Evolutionary conservation across 176 grass and related monocot genomes (phyloP).

Genomic region (Pontederia paniculata): DNA sequence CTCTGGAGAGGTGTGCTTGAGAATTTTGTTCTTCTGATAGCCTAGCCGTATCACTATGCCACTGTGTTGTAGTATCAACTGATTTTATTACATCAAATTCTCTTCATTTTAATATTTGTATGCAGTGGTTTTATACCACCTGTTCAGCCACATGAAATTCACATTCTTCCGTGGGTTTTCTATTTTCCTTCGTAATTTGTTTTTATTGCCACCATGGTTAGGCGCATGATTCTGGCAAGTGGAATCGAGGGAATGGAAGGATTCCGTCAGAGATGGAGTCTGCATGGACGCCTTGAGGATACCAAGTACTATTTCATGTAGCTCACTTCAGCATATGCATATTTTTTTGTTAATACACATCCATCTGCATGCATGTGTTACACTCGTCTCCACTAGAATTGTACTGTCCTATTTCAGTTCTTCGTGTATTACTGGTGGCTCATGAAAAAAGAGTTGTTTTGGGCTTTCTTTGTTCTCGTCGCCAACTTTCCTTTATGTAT

Average conservation of each 20-base stretch:
- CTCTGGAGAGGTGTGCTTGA: constrained; percentile 54
- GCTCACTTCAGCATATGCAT: background rate
- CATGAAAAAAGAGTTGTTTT: background rate
- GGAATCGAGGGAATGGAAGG: constrained; percentile 24
- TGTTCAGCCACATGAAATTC: too few species aligned
- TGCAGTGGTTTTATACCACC: too few species aligned
- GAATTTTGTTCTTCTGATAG: background rate
- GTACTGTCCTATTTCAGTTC: background rate
- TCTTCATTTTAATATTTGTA: too few species aligned
- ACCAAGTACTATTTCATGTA: constrained; percentile 3
- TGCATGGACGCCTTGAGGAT: constrained; percentile 22
- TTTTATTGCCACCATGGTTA: background rate
- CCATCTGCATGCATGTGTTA: background rate
- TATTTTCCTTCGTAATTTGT: background rate
- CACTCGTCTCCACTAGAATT: background rate
- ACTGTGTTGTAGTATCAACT: too few species aligned
- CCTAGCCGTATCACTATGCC: background rate
- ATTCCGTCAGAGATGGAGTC: constrained; percentile 21
- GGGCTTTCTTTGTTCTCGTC: background rate
- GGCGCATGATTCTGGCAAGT: constrained; percentile 25
- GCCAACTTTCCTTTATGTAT: too few species aligned
- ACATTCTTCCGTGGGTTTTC: constrained; percentile 1
- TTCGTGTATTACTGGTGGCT: background rate
- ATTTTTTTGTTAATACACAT: background rate
- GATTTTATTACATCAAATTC: too few species aligned